These are phyloP conservation scores for Escovopsis sp. DNA, from an alignment of 2,329 filamentous ascomycete species.

Conservation along the genomic window DNA sequence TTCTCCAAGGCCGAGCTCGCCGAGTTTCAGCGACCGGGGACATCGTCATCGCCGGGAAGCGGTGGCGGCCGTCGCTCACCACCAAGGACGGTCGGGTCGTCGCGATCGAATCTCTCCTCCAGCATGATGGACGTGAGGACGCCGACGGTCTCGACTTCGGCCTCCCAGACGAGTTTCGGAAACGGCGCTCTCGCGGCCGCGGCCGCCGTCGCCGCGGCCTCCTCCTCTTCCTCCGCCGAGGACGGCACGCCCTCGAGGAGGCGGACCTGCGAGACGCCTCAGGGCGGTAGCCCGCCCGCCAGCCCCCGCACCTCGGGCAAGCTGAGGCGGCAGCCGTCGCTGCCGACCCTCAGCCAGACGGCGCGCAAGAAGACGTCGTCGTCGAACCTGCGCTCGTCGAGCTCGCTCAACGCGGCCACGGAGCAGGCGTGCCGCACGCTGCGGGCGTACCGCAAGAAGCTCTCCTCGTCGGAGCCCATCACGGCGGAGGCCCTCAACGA, in stretches of 20 bases:
- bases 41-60: no score
- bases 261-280: constrained; percentile 27
- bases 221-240: no score
- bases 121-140: constrained; percentile 20
- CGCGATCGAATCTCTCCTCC: constrained; percentile 30
- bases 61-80: constrained; percentile 38
- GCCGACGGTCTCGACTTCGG: constrained; percentile 17
- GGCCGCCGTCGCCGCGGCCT: no score
- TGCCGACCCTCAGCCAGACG: constrained; percentile 31
- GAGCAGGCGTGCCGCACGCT: constrained; percentile 49
- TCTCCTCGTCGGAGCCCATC: constrained; percentile 40
- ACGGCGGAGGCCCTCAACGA: constrained; percentile 43
- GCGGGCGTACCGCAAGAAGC: constrained; percentile 46
- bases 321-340: constrained; percentile 35
- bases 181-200: constrained; percentile 18
- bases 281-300: constrained; percentile 31
- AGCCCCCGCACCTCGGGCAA: constrained; percentile 32
- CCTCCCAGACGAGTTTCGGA: constrained; percentile 24
- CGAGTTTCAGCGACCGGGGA: constrained; percentile 47
- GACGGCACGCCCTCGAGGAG: constrained; percentile 33
- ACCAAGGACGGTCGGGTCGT: constrained; percentile 36
- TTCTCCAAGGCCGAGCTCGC: constrained; percentile 77
- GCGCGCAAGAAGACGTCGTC: constrained; percentile 34
- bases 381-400: constrained; percentile 33
- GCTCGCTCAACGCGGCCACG: constrained; percentile 44